phyloP scores from a whole-genome alignment of 371 early-diverging fungal genomes.

The Mucor piriformis region DNA sequence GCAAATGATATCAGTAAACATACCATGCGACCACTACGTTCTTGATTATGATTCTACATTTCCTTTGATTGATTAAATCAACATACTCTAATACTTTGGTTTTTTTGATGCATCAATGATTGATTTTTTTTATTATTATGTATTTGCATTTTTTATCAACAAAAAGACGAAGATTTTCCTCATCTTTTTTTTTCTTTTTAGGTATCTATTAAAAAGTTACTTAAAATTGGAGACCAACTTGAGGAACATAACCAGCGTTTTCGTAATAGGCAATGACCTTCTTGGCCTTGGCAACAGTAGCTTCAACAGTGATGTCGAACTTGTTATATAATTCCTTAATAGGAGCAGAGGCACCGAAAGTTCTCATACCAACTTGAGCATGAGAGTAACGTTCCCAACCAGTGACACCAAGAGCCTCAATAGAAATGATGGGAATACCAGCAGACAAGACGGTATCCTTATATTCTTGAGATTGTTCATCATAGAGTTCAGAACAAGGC shows the following conservation, averaged over 20 bases:
- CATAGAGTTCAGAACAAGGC: conserved; percentile 95
- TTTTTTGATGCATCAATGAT: not conserved
- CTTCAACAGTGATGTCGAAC: conserved; percentile 83
- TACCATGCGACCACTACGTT: too few species aligned
- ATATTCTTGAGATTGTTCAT: conserved; percentile 89
- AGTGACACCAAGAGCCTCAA: conserved; percentile 94
- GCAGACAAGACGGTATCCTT: conserved; percentile 78
- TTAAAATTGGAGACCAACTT: conserved; percentile 47
- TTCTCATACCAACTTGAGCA: conserved; percentile 90
- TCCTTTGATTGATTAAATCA: too few species aligned
- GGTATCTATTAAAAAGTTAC: not conserved
- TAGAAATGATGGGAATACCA: conserved; percentile 82
- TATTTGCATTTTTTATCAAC: too few species aligned
- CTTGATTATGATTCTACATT: too few species aligned
- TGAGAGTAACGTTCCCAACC: conserved; percentile 97
- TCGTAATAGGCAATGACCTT: conserved; percentile 78
- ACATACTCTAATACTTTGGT: too few species aligned
- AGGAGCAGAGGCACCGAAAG: conserved; percentile 95
- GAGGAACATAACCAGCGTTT: conserved; percentile 54
- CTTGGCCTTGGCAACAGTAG: conserved; percentile 77
- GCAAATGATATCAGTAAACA: too few species aligned
- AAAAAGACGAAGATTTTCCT: not conserved
- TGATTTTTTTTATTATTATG: not conserved
- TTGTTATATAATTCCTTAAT: conserved; percentile 78
- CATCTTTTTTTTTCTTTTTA: not conserved